phyloP scores from a whole-genome alignment of 2,329 filamentous ascomycete genomes.

The Penicillium sp. region DNA sequence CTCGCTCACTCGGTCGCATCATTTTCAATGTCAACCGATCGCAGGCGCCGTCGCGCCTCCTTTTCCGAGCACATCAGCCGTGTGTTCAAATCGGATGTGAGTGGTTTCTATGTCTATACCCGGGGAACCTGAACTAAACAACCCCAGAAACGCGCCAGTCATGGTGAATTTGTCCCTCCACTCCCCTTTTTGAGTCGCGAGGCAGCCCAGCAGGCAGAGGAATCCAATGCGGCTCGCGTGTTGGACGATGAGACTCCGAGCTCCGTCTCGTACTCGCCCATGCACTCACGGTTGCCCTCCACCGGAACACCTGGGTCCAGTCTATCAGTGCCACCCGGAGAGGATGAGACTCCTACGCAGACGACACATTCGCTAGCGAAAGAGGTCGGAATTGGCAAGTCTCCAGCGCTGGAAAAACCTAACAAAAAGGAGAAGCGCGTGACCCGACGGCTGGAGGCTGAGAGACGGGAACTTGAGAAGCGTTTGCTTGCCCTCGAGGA shows the following conservation, averaged over 20 bases:
- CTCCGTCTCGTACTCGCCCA: conserved; percentile 18
- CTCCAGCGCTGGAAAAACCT: conserved; percentile 23
- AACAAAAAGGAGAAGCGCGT: conserved; percentile 33
- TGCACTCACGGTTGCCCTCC: conserved; percentile 17
- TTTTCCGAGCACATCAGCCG: conserved; percentile 24
- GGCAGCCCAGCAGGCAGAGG: conserved; percentile 1
- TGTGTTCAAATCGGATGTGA: conserved; percentile 21
- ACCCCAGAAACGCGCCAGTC: conserved; percentile 11
- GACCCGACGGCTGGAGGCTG: conserved; percentile 34
- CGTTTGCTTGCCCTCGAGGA: conserved; percentile 22
- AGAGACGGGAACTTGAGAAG: conserved; percentile 34
- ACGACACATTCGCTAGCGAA: conserved; percentile 8
- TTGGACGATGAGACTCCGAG: conserved; percentile 16
- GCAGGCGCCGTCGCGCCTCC: conserved; percentile 23
- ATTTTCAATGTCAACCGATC: conserved; percentile 18
- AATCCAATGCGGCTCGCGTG: conserved; percentile 3
- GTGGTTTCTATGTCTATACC: background rate
- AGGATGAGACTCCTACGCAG: conserved; percentile 8
- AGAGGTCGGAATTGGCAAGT: conserved; percentile 15
- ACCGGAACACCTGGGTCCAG: conserved; percentile 18
- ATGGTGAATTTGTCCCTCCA: background rate
- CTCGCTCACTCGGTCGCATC: background rate
- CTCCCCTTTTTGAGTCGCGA: background rate
- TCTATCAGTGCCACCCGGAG: conserved; percentile 13
- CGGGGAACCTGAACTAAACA: conserved; percentile 1